Evolutionary conservation across 2,329 filamentous ascomycete species (phyloP).

Genomic region (Colletotrichum liriopes): DNA sequence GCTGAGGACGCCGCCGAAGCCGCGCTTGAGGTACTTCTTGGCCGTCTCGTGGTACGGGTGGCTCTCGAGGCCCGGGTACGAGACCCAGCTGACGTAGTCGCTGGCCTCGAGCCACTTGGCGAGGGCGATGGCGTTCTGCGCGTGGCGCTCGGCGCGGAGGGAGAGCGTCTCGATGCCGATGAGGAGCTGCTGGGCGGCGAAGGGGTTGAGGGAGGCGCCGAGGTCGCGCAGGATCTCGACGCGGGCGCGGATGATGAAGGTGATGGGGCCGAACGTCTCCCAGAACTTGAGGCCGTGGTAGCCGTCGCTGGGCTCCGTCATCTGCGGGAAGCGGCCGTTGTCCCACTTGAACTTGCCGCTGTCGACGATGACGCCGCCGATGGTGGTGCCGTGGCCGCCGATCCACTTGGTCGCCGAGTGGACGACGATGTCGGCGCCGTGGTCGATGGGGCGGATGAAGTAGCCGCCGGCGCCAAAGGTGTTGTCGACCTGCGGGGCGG

Average conservation of each 20-base stretch:
- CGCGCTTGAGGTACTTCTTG: conserved; percentile 88
- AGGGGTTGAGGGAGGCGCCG: conserved; percentile 87
- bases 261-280: conserved; percentile 88
- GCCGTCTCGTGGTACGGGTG: conserved; percentile 86
- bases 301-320: conserved; percentile 88
- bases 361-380: conserved; percentile 89
- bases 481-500: conserved; percentile 80
- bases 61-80: conserved; percentile 88
- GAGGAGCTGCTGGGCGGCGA: conserved; percentile 92
- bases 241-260: conserved; percentile 87
- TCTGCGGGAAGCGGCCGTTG: conserved; percentile 89
- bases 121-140: conserved; percentile 84
- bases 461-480: conserved; percentile 96
- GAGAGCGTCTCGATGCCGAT: conserved; percentile 92
- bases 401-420: conserved; percentile 99
- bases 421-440: conserved; percentile 94
- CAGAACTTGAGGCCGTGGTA: conserved; percentile 97
- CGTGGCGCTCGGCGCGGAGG: conserved; percentile 88
- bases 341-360: conserved; percentile 96
- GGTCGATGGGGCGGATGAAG: conserved; percentile 87
- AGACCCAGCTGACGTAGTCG: conserved; percentile 91
- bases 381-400: conserved; percentile 93
- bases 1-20: conserved; percentile 91
- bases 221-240: conserved; percentile 94
- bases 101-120: conserved; percentile 89